Evolutionary conservation across 2,329 filamentous ascomycete genomes (phyloP).

Genomic region (Epichloe bromicola): DNA sequence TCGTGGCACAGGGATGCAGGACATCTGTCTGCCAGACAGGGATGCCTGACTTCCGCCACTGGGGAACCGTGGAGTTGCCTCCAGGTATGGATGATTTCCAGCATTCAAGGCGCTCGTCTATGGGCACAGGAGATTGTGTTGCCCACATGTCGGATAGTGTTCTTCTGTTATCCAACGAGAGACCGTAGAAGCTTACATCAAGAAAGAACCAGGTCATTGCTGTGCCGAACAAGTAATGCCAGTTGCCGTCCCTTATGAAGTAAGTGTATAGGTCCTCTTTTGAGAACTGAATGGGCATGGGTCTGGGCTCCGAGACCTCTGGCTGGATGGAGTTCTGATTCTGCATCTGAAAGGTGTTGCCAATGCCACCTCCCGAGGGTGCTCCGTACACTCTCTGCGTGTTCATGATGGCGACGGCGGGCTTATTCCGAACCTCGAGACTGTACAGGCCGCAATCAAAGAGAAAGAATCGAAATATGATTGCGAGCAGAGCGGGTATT

Average conservation of each 20-base stretch:
- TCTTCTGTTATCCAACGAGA: slow-evolving; percentile 31
- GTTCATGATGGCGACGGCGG: slow-evolving; percentile 43
- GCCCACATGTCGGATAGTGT: slow-evolving; percentile 26
- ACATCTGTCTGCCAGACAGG: slow-evolving; percentile 38
- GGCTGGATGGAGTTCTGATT: slow-evolving; percentile 14
- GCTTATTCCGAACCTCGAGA: slow-evolving; percentile 51
- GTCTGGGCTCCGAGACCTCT: slow-evolving; percentile 18
- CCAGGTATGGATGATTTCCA: slow-evolving; percentile 31
- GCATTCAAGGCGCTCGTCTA: slow-evolving; percentile 28
- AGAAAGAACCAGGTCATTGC: slow-evolving; percentile 38
- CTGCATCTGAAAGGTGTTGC: slow-evolving; percentile 12
- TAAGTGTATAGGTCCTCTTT: slow-evolving; percentile 34
- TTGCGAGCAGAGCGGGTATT: slow-evolving; percentile 48
- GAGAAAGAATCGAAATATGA: slow-evolving; percentile 53
- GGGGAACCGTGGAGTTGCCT: slow-evolving; percentile 30
- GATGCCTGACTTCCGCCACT: slow-evolving; percentile 26
- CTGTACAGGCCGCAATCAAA: slow-evolving; percentile 54
- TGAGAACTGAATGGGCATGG: slow-evolving; percentile 36
- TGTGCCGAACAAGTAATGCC: slow-evolving; percentile 26
- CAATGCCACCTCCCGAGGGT: slow-evolving; percentile 9
- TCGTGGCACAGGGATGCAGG: slow-evolving; percentile 35
- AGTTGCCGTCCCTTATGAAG: slow-evolving; percentile 30
- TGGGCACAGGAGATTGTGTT: slow-evolving; percentile 18
- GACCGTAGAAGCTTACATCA: slow-evolving; percentile 42
- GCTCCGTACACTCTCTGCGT: slow-evolving; percentile 45